Percentiles rank a stretch among this genome's conserved stretches.
Conservation (phyloP, 306 rosid genomes). For the Lagenaria siceraria region DNA sequence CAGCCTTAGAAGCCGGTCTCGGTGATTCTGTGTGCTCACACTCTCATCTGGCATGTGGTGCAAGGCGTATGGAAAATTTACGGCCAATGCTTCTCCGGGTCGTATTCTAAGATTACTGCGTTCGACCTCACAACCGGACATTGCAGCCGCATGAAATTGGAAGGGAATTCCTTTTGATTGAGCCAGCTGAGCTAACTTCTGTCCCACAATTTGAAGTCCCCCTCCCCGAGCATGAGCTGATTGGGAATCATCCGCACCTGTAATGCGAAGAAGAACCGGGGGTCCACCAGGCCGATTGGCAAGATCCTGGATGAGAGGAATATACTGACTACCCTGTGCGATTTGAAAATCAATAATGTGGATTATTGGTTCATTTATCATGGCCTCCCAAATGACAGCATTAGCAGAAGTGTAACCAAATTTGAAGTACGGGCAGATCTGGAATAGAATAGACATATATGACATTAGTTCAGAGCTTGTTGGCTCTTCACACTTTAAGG, state of each 20-base stretch:
- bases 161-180: constrained; percentile 37
- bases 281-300: constrained; percentile 44
- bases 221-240: constrained; percentile 86
- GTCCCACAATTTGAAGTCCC: constrained; percentile 62
- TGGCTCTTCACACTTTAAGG: constrained; percentile 67
- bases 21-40: constrained; percentile 71
- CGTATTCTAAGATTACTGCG: constrained; percentile 27
- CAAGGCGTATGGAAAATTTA: constrained; percentile 60
- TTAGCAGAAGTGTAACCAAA: constrained; percentile 72
- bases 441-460: constrained; percentile 55
- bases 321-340: constrained; percentile 82
- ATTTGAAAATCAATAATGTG: constrained; percentile 94
- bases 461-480: constrained; percentile 60
- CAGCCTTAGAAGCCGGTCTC: constrained; percentile 69
- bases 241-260: constrained; percentile 80
- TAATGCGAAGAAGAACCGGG: constrained; percentile 43
- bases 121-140: constrained; percentile 58
- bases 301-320: constrained; percentile 45
- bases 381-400: constrained; percentile 46
- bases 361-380: constrained; percentile 49
- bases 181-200: constrained; percentile 33
- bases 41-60: constrained; percentile 99
- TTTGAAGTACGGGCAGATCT: constrained; percentile 63
- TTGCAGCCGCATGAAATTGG: constrained; percentile 67
- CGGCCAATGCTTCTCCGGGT: constrained; percentile 60